Evolutionary conservation across 805 yeast genomes (phyloP).

Genomic region (Jamesozyma lodderae): DNA sequence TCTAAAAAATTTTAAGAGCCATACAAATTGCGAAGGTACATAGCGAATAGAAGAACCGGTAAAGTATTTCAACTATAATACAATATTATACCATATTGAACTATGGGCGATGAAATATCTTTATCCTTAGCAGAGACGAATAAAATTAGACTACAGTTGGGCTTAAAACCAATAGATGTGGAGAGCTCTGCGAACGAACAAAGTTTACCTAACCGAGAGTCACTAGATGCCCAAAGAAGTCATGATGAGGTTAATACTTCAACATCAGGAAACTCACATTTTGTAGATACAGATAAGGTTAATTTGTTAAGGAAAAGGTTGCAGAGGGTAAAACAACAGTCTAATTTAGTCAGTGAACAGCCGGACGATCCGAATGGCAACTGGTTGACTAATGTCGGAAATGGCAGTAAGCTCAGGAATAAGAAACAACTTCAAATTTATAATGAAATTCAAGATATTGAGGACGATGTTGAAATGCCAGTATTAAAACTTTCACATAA

Average conservation of each 20-base stretch:
- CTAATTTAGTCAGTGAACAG: conserved; percentile 3
- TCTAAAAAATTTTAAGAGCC: no score
- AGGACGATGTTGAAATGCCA: conserved; percentile 19
- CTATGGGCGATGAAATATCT: conserved; percentile 18
- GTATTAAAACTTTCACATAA: conserved; percentile 43
- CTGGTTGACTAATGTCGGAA: conserved; percentile 22
- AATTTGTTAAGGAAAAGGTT: conserved; percentile 17
- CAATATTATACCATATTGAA: no score
- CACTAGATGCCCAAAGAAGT: no score
- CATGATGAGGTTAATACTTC: no score
- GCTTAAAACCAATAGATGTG: conserved; percentile 36
- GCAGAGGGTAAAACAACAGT: conserved; percentile 1
- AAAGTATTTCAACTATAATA: no score
- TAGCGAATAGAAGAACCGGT: no score
- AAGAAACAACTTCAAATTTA: neutral
- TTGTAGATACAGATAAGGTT: conserved; percentile 9
- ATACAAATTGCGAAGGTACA: no score
- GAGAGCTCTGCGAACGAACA: no score
- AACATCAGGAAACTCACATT: conserved; percentile 1
- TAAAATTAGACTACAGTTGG: conserved; percentile 32
- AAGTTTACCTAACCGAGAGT: no score
- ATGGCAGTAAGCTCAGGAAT: neutral
- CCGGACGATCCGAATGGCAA: conserved; percentile 8
- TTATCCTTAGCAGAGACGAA: conserved; percentile 39
- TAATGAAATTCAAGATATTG: conserved; percentile 20